Percentiles rank a stretch among this genome's conserved stretches.
phyloP scores from a whole-genome alignment of 441 rosid genomes.

The Arabidopsis hybrid region DNA sequence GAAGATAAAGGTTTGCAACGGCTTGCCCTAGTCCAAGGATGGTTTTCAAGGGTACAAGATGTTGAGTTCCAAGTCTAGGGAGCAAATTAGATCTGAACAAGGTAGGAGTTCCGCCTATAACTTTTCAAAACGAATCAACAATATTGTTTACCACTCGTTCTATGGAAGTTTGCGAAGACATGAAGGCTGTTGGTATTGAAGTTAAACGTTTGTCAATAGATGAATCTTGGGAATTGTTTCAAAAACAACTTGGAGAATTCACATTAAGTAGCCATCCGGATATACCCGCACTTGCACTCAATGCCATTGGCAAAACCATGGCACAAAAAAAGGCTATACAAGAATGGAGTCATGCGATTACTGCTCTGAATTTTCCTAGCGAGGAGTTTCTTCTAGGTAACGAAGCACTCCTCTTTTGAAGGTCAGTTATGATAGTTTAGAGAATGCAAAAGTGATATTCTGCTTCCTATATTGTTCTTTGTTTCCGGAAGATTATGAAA shows the following conservation, averaged over 20 bases:
- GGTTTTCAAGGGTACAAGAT: conserved; percentile 13
- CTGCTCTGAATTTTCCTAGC: not conserved
- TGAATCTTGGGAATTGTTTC: conserved; percentile 35
- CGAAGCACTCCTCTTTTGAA: not conserved
- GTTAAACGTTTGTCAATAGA: conserved; percentile 33
- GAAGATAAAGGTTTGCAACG: conserved; percentile 7
- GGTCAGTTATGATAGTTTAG: conserved; percentile 41
- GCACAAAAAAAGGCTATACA: not conserved
- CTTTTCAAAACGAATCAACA: conserved; percentile 6
- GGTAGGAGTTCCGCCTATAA: conserved; percentile 36
- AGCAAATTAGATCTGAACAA: conserved; percentile 3
- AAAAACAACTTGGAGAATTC: conserved; percentile 11
- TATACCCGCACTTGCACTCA: conserved; percentile 29
- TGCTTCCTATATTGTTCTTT: conserved; percentile 47
- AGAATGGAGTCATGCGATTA: not conserved
- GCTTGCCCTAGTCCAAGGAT: conserved; percentile 4
- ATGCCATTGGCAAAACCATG: conserved; percentile 37
- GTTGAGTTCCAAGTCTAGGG: not conserved
- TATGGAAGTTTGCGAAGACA: conserved; percentile 36
- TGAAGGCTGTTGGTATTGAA: conserved; percentile 34
- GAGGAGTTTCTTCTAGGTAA: not conserved
- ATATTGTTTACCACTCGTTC: conserved; percentile 45
- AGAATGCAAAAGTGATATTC: not conserved
- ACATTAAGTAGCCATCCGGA: not conserved
- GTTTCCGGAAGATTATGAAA: conserved; percentile 39